These are phyloP conservation scores for Coniferiporia sulphurascens DNA, from an alignment of 1,284 basidiomycete genomes.

Conservation along the genomic window DNA sequence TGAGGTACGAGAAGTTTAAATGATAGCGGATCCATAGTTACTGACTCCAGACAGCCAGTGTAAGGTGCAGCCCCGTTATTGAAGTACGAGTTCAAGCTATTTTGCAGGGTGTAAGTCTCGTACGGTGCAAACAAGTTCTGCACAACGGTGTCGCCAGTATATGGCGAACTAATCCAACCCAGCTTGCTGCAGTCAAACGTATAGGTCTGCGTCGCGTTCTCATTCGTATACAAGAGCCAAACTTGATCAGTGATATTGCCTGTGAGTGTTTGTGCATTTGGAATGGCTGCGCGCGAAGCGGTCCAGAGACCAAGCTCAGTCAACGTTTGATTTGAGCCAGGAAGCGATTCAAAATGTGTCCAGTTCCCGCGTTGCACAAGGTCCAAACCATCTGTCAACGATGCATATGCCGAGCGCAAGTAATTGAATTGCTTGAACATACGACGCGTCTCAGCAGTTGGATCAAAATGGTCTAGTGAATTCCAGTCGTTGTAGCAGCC, in stretches of 20 bases:
- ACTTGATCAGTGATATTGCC: slow-evolving; percentile 61
- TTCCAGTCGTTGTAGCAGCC: slow-evolving; percentile 88
- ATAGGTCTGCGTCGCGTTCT: slow-evolving; percentile 69
- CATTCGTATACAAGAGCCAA: slow-evolving; percentile 82
- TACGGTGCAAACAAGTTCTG: slow-evolving; percentile 80
- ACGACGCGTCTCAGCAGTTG: slow-evolving; percentile 71
- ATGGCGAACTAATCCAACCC: slow-evolving; percentile 79
- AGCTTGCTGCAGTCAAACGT: slow-evolving; percentile 50
- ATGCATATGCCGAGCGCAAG: slow-evolving; percentile 62
- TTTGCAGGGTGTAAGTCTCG: slow-evolving; percentile 64
- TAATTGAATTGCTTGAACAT: slow-evolving; percentile 69
- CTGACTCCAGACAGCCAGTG: slow-evolving; percentile 62
- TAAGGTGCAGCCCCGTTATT: slow-evolving; percentile 54
- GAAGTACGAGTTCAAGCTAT: slow-evolving; percentile 58
- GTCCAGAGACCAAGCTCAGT: slow-evolving; percentile 89
- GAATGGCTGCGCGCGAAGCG: slow-evolving; percentile 60
- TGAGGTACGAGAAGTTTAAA: slow-evolving; percentile 79
- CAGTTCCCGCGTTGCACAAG: slow-evolving; percentile 77
- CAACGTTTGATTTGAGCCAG: slow-evolving; percentile 73
- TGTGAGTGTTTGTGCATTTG: slow-evolving; percentile 47
- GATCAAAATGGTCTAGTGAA: slow-evolving; percentile 88
- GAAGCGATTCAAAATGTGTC: slow-evolving; percentile 72
- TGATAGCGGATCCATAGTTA: slow-evolving; percentile 70
- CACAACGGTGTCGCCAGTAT: slow-evolving; percentile 51
- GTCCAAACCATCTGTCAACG: slow-evolving; percentile 81